phyloP scores from a whole-genome alignment of 148 eudicot genomes.

The Rheum nobile region DNA sequence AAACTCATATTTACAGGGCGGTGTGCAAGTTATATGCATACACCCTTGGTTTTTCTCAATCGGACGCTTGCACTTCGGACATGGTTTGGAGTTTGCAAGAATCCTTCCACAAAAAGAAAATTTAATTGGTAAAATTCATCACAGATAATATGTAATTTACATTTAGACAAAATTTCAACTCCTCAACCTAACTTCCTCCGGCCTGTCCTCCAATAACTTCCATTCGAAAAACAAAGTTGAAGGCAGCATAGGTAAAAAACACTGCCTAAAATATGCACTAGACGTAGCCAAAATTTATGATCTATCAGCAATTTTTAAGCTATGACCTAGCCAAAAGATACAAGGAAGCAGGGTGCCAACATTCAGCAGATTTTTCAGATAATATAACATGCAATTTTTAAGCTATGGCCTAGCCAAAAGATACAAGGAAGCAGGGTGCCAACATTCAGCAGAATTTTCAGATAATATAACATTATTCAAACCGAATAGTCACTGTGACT shows the following conservation, averaged over 20 bases:
- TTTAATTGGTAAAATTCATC: not conserved
- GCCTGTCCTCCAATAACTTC: not conserved
- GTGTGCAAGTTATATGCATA: slow-evolving; percentile 91
- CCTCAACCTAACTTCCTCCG: not conserved
- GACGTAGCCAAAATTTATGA: not conserved
- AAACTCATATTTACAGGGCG: slow-evolving; percentile 87
- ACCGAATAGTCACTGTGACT: not conserved
- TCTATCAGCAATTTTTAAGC: not conserved
- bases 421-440: not conserved
- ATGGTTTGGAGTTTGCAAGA: slow-evolving; percentile 83
- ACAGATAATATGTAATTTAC: not conserved
- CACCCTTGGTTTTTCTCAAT: slow-evolving; percentile 93
- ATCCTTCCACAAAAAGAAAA: slow-evolving; percentile 34
- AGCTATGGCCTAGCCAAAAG: not conserved
- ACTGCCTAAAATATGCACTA: not conserved
- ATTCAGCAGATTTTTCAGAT: not conserved
- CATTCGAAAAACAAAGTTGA: not conserved
- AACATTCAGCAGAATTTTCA: not conserved
- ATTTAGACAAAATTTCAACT: not conserved
- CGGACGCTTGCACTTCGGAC: slow-evolving; percentile 97
- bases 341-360: not conserved
- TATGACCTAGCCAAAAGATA: not conserved
- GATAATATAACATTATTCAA: not conserved
- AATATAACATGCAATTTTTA: not conserved
- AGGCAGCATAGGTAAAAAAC: not conserved